These are phyloP conservation scores for Cyclanthera cordifolia DNA, from an alignment of 306 rosid genomes.

Conservation along the genomic window DNA sequence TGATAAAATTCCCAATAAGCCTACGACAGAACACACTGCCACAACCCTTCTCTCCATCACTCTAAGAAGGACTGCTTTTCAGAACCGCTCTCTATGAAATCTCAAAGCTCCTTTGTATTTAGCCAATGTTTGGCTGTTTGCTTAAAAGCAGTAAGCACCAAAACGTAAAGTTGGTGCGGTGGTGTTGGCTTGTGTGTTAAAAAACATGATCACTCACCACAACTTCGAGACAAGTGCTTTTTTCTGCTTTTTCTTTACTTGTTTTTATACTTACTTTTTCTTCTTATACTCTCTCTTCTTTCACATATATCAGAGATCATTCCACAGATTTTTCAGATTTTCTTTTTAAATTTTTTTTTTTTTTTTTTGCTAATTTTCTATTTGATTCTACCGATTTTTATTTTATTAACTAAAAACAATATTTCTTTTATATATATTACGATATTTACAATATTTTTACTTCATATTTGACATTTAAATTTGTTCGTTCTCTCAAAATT, in stretches of 20 bases:
- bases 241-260: background rate
- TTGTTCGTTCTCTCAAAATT: too few relatives aligned
- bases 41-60: constrained; percentile 56
- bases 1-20: constrained; percentile 53
- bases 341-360: too few relatives aligned
- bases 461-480: too few relatives aligned
- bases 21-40: constrained; percentile 39
- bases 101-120: background rate
- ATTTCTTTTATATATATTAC: too few relatives aligned
- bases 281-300: background rate
- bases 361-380: too few relatives aligned
- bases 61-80: background rate
- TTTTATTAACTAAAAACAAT: too few relatives aligned
- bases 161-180: constrained; percentile 2
- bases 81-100: background rate
- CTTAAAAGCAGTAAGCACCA: constrained; percentile 4
- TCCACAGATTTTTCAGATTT: too few relatives aligned
- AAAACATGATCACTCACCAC: background rate
- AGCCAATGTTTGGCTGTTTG: constrained; percentile 5
- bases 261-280: background rate
- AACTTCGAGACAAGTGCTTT: background rate
- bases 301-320: too few relatives aligned
- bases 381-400: too few relatives aligned
- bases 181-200: background rate
- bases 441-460: too few relatives aligned